Evolutionary conservation across 2,329 filamentous ascomycete genomes (phyloP).

Genomic region (Xylaria sp.): DNA sequence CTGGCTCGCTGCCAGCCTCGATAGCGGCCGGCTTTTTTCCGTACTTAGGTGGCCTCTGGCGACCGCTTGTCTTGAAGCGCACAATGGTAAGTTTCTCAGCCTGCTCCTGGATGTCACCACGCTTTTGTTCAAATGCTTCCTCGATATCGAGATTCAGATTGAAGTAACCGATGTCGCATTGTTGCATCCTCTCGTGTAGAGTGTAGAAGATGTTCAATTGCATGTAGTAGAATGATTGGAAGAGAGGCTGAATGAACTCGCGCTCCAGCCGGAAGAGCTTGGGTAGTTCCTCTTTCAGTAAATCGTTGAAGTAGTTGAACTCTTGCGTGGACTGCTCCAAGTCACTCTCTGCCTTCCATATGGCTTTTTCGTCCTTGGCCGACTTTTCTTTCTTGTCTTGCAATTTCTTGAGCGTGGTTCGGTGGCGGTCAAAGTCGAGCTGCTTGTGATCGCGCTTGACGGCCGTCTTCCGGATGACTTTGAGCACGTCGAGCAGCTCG

Average conservation of each 20-base stretch:
- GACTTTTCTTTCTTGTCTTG: conserved; percentile 98
- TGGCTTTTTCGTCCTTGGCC: conserved; percentile 95
- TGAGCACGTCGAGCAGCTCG: conserved; percentile 93
- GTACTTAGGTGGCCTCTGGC: conserved; percentile 69
- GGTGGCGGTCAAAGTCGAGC: conserved; percentile 92
- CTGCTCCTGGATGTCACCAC: conserved; percentile 85
- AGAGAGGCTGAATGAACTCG: conserved; percentile 95
- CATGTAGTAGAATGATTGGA: conserved; percentile 99
- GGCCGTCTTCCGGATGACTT: conserved; percentile 89
- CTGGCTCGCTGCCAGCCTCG: conserved; percentile 45
- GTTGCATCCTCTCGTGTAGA: conserved; percentile 97
- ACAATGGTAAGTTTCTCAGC: conserved; percentile 87
- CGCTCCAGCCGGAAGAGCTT: conserved; percentile 89
- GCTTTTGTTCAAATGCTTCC: conserved; percentile 88
- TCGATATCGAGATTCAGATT: conserved; percentile 91
- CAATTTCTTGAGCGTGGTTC: conserved; percentile 86
- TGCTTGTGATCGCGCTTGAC: conserved; percentile 97
- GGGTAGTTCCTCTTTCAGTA: conserved; percentile 95
- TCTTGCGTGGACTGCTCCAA: conserved; percentile 93
- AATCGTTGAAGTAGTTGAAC: conserved; percentile 97
- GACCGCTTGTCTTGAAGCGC: conserved; percentile 90
- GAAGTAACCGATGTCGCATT: conserved; percentile 97
- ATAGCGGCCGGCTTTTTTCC: conserved; percentile 61
- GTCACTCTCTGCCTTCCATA: conserved; percentile 95
- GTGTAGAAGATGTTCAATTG: conserved; percentile 99